Evolutionary conservation across 176 grass and related monocot genomes (phyloP), one percentile per base, ranked within the genome.

Genomic region (Raddia distichophylla): DNA sequence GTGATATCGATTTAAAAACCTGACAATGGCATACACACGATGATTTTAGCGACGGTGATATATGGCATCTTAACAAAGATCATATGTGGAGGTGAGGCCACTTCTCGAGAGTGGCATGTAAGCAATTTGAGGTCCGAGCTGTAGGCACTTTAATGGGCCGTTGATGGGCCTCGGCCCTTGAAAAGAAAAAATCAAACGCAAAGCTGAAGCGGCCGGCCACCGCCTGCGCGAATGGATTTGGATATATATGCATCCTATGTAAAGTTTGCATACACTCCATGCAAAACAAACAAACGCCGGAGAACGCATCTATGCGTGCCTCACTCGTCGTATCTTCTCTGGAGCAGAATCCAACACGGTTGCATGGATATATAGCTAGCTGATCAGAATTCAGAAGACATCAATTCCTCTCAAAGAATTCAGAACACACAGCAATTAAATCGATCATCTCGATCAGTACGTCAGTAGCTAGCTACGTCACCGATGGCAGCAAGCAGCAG

Each of bases 231-330:
- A 32, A 32, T 27, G 59, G 9, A 61, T 61, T 61, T 32, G 8
- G 19, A 12, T 11, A 47, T 15, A 12, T 11, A 47, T 15, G 4
- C 67, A 71, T 20, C 81, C 27, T 27, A 49, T 54, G 5, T 13
- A 32, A 13, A 4, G 8, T 40, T 33, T 33, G 5, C 49, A 27
- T 27, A 27, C 27, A 27, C 27, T 27, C 5, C 27, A n/a, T 42
- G 50, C 45, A 69, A 8, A 19, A 77, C 59, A 77, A 69, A 67
- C 6, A 15, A 43, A 10, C n/a, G n/a, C 46, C 46, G 80, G 62
- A 18, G 55, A 84, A 64, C 58, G 74, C 64, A 84, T 77, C 82
- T 84, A 35, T 34, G 44, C 51, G 1, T 53, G 51, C 51, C 51
- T 1, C 53, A 35, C 34, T 66, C 35, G 63, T 34, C 35, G 14